Conservation (phyloP, 345 rosid genomes). For the Moricandia moricandioides region DNA sequence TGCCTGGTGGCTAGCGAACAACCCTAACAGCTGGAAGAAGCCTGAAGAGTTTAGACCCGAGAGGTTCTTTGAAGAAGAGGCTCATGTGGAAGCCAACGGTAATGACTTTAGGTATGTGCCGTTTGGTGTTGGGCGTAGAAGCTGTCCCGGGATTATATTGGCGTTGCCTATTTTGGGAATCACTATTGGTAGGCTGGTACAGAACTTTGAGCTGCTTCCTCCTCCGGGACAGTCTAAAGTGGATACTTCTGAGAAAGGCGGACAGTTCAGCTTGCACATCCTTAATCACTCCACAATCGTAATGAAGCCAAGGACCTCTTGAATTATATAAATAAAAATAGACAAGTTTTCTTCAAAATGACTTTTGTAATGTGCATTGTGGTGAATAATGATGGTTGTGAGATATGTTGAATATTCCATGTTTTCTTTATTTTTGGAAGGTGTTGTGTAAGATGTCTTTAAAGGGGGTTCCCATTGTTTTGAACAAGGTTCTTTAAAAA, state of each 20-base stretch:
- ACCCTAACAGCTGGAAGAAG: constrained; percentile 74
- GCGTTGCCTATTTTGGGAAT: constrained; percentile 93
- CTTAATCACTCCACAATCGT: constrained; percentile 91
- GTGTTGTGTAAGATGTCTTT: constrained; percentile 19
- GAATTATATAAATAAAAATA: too few species aligned
- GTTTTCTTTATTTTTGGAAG: constrained; percentile 1
- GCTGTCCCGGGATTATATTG: constrained; percentile 96
- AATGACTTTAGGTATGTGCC: constrained; percentile 93
- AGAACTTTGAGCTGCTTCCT: constrained; percentile 93
- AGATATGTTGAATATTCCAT: constrained; percentile 25
- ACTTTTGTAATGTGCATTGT: constrained; percentile 18
- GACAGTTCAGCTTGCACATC: constrained; percentile 94
- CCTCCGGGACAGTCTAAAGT: constrained; percentile 85
- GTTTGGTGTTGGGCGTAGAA: constrained; percentile 92
- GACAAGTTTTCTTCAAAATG: constrained; percentile 20
- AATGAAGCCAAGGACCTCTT: constrained; percentile 66
- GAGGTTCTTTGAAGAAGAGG: constrained; percentile 94
- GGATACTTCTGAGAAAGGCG: constrained; percentile 81
- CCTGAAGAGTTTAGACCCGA: constrained; percentile 96
- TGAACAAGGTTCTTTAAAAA: too few species aligned
- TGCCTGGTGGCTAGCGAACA: constrained; percentile 99
- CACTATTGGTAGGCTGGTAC: constrained; percentile 88
- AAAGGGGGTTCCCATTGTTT: constrained; percentile 17
- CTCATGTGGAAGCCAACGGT: constrained; percentile 91
- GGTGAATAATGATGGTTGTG: constrained; percentile 30